Evolutionary conservation across 78 protist genomes (phyloP), one percentile per base, ranked within the genome.

Genomic region (Dictyostelium intermedium): DNA sequence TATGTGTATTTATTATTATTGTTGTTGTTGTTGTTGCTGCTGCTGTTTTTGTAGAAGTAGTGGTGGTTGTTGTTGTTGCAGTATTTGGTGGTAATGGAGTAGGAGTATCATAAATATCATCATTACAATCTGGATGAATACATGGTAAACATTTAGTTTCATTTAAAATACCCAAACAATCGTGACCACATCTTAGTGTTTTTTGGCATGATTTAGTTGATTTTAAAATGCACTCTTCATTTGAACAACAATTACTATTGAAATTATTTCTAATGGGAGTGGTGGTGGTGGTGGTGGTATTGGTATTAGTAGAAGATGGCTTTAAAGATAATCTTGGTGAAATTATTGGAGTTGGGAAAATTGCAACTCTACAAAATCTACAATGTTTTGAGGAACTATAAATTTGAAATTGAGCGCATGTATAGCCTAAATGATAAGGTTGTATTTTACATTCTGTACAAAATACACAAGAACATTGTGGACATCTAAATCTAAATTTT

Each of bases 361-460:
- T 43, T 20, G 84, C 70, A 4, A 43, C 77, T n/a, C 82, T 87
- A 70, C 96, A 94, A 81, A 39, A 94, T 85, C 86, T 85, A 81
- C 96, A 94, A 30, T 94, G 96, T 34, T 60, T 94, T 10, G 93
- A 74, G 3, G 72, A 35, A 14, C 53, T 37, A 39, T 87, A 94
- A 18, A 35, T 80, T 60, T 83, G 84, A 77, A 32, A 94, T 56
- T 94, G 91, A 20, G 91, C 93, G 53, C 98, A 96, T 3, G 95
- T 96, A 70, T n/a, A 91, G 3, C 98, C 98, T 5, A 84, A 56
- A 78, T 96, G 98, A 70, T 96, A 96, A 3, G 98, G 98, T 0
- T 50, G 53, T 4, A 25, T 9, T 14, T n/a, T 10, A 94, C 98
- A 96, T 35, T 85, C 93, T 37, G 93, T 83, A 56, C 98, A 96